These are phyloP conservation scores for Linum usitatissimum DNA, from an alignment of 345 rosid genomes.

Conservation along the genomic window DNA sequence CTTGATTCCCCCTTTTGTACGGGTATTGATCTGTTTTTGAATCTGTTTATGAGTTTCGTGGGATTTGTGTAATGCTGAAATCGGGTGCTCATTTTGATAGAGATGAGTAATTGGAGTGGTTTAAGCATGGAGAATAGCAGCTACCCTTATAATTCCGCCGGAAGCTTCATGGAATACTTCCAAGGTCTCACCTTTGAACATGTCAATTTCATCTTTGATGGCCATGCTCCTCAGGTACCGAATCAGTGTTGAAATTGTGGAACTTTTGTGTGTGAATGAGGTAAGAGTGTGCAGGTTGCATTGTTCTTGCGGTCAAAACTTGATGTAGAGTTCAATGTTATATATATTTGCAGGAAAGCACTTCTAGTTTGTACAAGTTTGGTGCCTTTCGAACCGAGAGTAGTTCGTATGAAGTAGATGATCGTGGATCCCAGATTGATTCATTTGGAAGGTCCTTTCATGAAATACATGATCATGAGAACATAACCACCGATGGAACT, in stretches of 20 bases:
- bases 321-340: not conserved
- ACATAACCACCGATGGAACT: conserved; percentile 22
- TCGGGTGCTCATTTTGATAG: not conserved
- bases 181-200: conserved; percentile 78
- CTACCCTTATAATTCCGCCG: conserved; percentile 65
- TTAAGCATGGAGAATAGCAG: conserved; percentile 33
- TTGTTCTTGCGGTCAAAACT: not conserved
- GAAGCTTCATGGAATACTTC: conserved; percentile 72
- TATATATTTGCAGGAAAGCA: conserved; percentile 36
- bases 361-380: conserved; percentile 45
- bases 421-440: conserved; percentile 29
- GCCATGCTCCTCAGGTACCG: conserved; percentile 63
- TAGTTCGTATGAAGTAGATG: conserved; percentile 36
- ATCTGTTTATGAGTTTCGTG: not conserved
- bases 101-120: conserved; percentile 48
- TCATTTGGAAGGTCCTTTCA: conserved; percentile 41
- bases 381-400: conserved; percentile 40
- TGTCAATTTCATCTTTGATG: conserved; percentile 70
- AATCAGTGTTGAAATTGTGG: not conserved
- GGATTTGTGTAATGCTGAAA: not conserved
- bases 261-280: not conserved
- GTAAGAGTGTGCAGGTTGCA: not conserved
- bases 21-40: not conserved
- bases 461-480: conserved; percentile 30
- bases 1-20: not conserved